phyloP scores from a whole-genome alignment of 352 stramenopile species.

The Pythium brassicae region DNA sequence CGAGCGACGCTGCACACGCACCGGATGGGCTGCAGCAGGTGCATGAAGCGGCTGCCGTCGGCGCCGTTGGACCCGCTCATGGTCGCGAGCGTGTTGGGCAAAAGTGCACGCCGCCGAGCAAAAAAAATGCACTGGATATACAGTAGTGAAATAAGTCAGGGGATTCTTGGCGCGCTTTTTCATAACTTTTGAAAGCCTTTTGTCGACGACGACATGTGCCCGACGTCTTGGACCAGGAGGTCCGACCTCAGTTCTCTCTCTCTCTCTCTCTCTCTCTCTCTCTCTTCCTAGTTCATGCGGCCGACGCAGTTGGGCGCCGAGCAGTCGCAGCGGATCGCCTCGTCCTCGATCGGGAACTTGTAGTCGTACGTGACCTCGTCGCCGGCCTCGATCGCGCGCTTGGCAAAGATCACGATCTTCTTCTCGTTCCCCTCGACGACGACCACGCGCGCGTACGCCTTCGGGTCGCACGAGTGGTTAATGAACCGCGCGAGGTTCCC shows the following conservation, averaged over 20 bases:
- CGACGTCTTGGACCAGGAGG: too few relatives aligned
- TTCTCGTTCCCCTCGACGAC: slow-evolving; percentile 85
- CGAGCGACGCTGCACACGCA: slow-evolving; percentile 20
- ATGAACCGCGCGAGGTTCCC: slow-evolving; percentile 96
- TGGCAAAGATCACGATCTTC: slow-evolving; percentile 96
- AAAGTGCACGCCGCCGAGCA: not conserved
- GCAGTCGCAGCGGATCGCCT: slow-evolving; percentile 92
- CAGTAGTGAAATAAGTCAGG: too few relatives aligned
- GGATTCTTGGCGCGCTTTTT: too few relatives aligned
- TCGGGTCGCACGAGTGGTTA: slow-evolving; percentile 95
- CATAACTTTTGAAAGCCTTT: too few relatives aligned
- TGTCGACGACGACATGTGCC: too few relatives aligned
- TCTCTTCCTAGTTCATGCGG: slow-evolving; percentile 84
- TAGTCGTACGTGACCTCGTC: slow-evolving; percentile 97
- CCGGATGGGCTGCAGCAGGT: slow-evolving; percentile 85
- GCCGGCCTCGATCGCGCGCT: slow-evolving; percentile 84
- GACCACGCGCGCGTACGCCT: slow-evolving; percentile 92
- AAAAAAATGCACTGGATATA: not conserved
- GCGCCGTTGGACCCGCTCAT: slow-evolving; percentile 1
- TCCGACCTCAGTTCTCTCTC: too few relatives aligned
- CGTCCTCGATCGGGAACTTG: slow-evolving; percentile 96
- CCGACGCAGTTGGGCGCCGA: slow-evolving; percentile 93
- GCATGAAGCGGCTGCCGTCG: slow-evolving; percentile 54
- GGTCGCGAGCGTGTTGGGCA: not conserved
- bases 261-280: too few relatives aligned